Conservation (phyloP, 2,329 filamentous ascomycete species). For the Cryphonectria japonica region DNA sequence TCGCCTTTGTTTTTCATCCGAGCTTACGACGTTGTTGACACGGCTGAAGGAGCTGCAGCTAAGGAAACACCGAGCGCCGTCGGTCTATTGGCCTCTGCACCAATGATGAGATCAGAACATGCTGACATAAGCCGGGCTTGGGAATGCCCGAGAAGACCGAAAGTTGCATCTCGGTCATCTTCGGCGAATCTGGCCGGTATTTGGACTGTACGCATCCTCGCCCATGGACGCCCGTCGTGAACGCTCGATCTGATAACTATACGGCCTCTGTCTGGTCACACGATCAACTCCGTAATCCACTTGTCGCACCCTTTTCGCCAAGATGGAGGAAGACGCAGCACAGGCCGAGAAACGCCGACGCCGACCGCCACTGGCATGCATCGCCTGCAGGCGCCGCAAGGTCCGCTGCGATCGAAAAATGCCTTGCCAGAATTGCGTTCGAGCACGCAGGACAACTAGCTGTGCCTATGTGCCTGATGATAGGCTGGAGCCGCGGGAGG, state of each 20-base stretch:
- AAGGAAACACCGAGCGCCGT: neutral
- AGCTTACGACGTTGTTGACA: neutral
- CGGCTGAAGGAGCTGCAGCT: neutral
- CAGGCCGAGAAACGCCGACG: constrained; percentile 30
- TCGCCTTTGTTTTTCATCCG: neutral
- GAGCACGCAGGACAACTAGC: constrained; percentile 38
- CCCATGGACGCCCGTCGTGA: neutral
- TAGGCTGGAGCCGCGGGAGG: constrained; percentile 22
- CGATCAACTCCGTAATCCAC: neutral
- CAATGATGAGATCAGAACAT: neutral
- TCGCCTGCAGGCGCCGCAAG: constrained; percentile 48
- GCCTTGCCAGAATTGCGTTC: constrained; percentile 48
- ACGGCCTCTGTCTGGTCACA: neutral
- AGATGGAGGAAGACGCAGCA: constrained; percentile 5
- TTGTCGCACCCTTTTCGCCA: neutral
- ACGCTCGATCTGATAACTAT: constrained; percentile 5
- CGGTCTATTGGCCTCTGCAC: neutral
- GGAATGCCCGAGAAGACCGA: neutral
- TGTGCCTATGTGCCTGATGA: constrained; percentile 41
- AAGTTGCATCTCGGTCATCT: neutral
- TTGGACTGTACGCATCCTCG: neutral
- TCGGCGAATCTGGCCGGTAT: constrained; percentile 4
- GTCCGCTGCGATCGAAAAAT: constrained; percentile 46
- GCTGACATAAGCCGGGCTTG: neutral
- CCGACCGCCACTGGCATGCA: constrained; percentile 38